Evolutionary conservation across 345 rosid genomes (phyloP).

Genomic region (Gossypium stocksii): DNA sequence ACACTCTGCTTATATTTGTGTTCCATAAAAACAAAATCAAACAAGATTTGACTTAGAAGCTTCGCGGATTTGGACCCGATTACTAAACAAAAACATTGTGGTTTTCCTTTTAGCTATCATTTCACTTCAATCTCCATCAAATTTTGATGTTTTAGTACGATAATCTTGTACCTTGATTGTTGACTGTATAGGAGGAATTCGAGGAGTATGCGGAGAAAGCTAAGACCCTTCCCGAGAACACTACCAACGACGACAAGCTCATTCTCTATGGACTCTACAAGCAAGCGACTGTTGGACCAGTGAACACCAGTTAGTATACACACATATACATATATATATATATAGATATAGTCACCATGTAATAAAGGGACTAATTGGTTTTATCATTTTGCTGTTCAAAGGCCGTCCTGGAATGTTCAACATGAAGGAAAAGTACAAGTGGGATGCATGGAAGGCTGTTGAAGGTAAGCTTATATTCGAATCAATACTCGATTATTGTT

Average conservation of each 20-base stretch:
- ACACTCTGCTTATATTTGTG: too few relatives aligned
- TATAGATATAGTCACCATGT: not conserved
- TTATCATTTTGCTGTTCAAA: slow-evolving; percentile 16
- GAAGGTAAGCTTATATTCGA: slow-evolving; percentile 44
- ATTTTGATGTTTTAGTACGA: not conserved
- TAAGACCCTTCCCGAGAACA: slow-evolving; percentile 45
- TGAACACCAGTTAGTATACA: slow-evolving; percentile 53
- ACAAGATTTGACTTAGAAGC: too few relatives aligned
- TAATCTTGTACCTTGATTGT: not conserved
- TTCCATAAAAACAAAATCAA: too few relatives aligned
- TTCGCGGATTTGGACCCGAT: not conserved
- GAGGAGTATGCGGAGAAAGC: slow-evolving; percentile 54
- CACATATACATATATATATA: not conserved
- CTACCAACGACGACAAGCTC: slow-evolving; percentile 54
- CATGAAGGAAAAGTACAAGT: slow-evolving; percentile 80
- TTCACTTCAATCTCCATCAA: not conserved
- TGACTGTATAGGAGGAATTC: slow-evolving; percentile 47
- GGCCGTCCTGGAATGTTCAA: slow-evolving; percentile 89
- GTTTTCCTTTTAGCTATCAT: not conserved
- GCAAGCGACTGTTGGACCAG: slow-evolving; percentile 69
- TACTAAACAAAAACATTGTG: not conserved
- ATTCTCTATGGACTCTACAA: slow-evolving; percentile 67
- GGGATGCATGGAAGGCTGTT: slow-evolving; percentile 99
- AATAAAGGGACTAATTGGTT: not conserved
- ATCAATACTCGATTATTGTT: not conserved